Base-by-base conservation (phyloP, 2,329 filamentous ascomycete species). In the Fonsecaea nubica region DNA sequence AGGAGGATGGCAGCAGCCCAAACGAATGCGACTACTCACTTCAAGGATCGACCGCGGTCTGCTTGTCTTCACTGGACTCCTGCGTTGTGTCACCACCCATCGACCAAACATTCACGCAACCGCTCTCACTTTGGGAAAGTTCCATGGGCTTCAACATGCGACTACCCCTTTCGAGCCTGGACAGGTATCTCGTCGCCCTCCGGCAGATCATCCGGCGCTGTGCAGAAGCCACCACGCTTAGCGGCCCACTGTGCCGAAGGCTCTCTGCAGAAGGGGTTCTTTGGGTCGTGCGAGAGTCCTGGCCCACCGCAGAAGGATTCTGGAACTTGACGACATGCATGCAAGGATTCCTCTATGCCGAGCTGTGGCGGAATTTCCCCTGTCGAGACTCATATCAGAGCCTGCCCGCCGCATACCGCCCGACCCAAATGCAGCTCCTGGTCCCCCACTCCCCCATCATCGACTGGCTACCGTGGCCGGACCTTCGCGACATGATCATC, bases 391-490 rank as follows among this genome's bases (percentile, higher is more conserved):
- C 61, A 50, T 40, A 71, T 40, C 42, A 33, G 35, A 10, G 56
- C 10, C 30, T 69, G 18, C 66, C 48, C 50, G 53, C 57, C 10
- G 45, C 55, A 25, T 60, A 69, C 15, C 53, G 58, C 15, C 67
- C 67, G 7, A 67, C 67, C 13, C 21, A 30, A 13, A 25, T 55
- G 6, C 67, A 66, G 36, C 33, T 59, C 18, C 7, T 50, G 1
- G 53, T 58, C 13, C 63, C 66, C 35, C 66, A 69, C 32, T 63
- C 66, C 2, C 59, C 61, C 4, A 53, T 48, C 35, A 66, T 69
- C 18, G 66, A 69, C 48, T 69, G 63, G 59, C 59, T 69, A n/a
- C 66, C 66, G 13, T 69, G 63, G 63, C 66, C 66, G 2, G 66
- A 36, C 8, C 33, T 66, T 30, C 63, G 66, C 1, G 58, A 69